A percentile compares a stretch with the other conserved stretches of the same genome.
Evolutionary conservation across 2,329 filamentous ascomycete species (phyloP).

Genomic region (Aspergillus fijiensis): DNA sequence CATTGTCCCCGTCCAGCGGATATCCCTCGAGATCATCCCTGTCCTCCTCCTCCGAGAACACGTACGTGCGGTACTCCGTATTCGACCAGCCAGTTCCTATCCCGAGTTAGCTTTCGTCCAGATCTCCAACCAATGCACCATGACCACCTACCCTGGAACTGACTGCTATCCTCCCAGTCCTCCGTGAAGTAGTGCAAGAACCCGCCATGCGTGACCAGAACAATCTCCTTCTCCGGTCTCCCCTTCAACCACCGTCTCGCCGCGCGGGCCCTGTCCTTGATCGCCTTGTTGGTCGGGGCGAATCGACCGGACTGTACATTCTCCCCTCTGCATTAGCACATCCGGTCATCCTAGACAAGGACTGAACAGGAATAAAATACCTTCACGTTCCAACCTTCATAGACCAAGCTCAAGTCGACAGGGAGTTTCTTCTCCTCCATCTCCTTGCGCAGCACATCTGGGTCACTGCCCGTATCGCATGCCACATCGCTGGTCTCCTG

Average conservation of each 20-base stretch:
- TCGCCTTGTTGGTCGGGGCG: conserved; percentile 49
- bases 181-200: conserved; percentile 83
- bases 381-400: conserved; percentile 73
- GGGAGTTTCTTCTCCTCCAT: conserved; percentile 55
- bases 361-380: conserved; percentile 18
- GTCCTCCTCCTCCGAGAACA: conserved; percentile 57
- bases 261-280: conserved; percentile 61
- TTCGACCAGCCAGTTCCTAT: conserved; percentile 72
- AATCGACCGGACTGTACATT: conserved; percentile 42
- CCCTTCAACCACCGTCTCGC: conserved; percentile 59
- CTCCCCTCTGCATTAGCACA: conserved; percentile 1
- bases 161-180: conserved; percentile 66
- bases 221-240: conserved; percentile 63
- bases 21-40: conserved; percentile 47
- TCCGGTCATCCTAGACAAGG: neutral
- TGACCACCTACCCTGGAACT: conserved; percentile 43
- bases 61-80: conserved; percentile 69
- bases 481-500: conserved; percentile 76
- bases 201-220: conserved; percentile 78
- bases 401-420: conserved; percentile 65
- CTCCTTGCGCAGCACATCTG: conserved; percentile 56
- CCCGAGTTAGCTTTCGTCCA: neutral
- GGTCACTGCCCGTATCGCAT: conserved; percentile 71
- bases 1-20: conserved; percentile 40
- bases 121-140: neutral